phyloP scores from a whole-genome alignment of 495 filamentous ascomycete species.

The Tuber microsphaerosporum region DNA sequence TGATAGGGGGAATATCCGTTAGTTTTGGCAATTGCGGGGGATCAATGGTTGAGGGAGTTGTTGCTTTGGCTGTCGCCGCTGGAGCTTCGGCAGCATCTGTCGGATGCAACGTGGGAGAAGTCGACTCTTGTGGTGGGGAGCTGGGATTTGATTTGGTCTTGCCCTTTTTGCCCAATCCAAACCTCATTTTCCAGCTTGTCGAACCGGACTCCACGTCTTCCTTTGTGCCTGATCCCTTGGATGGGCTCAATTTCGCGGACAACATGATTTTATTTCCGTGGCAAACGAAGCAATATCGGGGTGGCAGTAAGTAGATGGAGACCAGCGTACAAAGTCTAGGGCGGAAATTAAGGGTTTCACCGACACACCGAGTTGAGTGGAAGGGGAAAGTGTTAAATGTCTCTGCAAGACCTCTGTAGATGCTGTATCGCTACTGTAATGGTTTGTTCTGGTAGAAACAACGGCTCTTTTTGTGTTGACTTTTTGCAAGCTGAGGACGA shows the following conservation, averaged over 20 bases:
- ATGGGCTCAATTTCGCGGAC: conserved; percentile 4
- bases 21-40: conserved; percentile 38
- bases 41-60: conserved; percentile 32
- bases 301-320: conserved; percentile 17
- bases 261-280: conserved; percentile 14
- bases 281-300: conserved; percentile 12
- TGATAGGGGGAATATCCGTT: conserved; percentile 43
- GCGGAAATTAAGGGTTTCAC: conserved; percentile 27
- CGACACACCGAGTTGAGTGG: background rate
- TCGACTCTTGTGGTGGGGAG: conserved; percentile 34
- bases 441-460: conserved; percentile 19
- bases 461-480: conserved; percentile 11
- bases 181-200: conserved; percentile 40
- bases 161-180: conserved; percentile 64
- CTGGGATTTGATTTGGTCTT: conserved; percentile 44
- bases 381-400: background rate
- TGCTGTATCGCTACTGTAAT: conserved; percentile 12
- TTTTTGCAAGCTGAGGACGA: background rate
- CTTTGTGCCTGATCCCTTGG: conserved; percentile 5
- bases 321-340: background rate
- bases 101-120: conserved; percentile 39
- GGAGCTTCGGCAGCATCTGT: conserved; percentile 18
- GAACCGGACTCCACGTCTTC: conserved; percentile 21
- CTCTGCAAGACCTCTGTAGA: conserved; percentile 14
- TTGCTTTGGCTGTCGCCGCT: conserved; percentile 16